Base-by-base conservation (phyloP, 768 basidiomycete genomes). In the Agaricus subrufescens region DNA sequence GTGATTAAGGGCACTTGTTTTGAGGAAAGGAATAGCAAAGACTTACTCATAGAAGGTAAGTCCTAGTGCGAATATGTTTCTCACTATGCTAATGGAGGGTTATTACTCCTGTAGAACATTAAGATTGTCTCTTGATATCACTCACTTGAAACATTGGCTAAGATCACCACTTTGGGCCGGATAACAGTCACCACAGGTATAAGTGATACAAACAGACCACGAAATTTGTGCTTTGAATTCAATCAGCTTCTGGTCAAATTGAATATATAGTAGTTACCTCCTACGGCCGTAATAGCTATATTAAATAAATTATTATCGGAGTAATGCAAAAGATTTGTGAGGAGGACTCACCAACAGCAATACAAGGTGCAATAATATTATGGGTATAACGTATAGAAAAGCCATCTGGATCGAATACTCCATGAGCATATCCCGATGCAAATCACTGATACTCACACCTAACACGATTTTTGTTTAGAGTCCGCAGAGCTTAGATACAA, bases 161-260 rank as follows among this genome's bases (percentile, higher is more conserved):
- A 71, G 67, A 42, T 73, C 73, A 52, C 69, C 69, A 54, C 71
- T 73, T 38, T 67, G 60, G 2, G 64, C 63, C 9, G 68, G 64
- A 57, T 72, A 72, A 56, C 73, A 74, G 58, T 73, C 73, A 50
- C 71, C 67, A 53, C 71, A 73, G 54, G 71, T 72, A 48, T 74
- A 73, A 2, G 72, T 72, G 58, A 71, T 72, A 46, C 69, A 70
- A 2, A 73, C 69, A 0, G 71, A 71, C 4, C 65, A 65, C 29
- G 71, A 57, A 29, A 73, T 72, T 60, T 73, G 71, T 19, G 69
- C 72, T 72, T 44, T 14, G n/a, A 26, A n/a, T 19, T 26, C 42
- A n/a, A 27, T 40, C 29, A 47, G 39, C 15, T 25, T 11, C 15
- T 44, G 12, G n/a, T 31, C 11, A 46, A 43, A 14, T 27, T 29